phyloP scores from a whole-genome alignment of 1,284 basidiomycete species.

The Ceratorhiza oryzae-sativae region DNA sequence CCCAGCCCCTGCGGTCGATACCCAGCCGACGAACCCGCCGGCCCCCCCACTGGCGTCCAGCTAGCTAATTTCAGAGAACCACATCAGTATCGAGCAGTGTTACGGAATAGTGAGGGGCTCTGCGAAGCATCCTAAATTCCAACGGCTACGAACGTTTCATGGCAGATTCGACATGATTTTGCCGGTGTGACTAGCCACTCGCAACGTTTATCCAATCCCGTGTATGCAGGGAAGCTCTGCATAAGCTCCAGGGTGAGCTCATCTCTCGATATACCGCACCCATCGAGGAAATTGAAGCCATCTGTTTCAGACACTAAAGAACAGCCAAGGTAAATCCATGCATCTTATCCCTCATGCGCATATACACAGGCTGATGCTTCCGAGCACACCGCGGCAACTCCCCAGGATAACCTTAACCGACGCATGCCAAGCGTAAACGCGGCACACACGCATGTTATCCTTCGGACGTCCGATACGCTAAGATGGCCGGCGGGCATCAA shows the following conservation, averaged over 20 bases:
- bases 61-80: too few relatives aligned
- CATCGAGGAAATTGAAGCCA: neutral
- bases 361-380: neutral
- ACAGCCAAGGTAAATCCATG: neutral
- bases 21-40: neutral
- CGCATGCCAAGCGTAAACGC: neutral
- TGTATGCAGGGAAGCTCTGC: neutral
- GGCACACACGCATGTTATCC: neutral
- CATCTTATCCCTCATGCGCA: neutral
- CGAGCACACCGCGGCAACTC: neutral
- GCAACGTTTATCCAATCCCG: neutral
- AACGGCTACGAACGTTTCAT: neutral
- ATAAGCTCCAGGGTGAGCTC: neutral
- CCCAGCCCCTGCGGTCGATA: too few relatives aligned
- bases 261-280: neutral
- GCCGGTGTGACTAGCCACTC: neutral
- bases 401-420: neutral
- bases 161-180: neutral
- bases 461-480: neutral
- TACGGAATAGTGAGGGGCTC: too few relatives aligned
- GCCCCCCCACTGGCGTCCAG: neutral
- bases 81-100: too few relatives aligned
- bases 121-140: neutral
- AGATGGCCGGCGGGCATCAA: neutral
- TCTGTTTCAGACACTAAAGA: neutral